Conservation (phyloP, 805 yeast species). For the Monosporozyma unispora region DNA sequence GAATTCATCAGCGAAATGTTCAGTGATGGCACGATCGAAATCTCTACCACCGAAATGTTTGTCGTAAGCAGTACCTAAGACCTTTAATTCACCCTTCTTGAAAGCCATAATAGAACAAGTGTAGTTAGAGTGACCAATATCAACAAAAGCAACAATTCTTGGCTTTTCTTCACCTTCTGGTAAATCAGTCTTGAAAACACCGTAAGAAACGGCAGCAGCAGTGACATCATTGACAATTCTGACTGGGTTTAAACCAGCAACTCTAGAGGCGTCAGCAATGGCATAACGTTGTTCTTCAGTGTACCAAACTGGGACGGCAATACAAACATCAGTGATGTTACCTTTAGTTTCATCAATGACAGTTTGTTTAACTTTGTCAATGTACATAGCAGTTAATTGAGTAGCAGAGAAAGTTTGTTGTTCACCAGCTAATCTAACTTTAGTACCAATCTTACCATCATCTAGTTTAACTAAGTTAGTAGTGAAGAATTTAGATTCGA, state of each 20-base stretch:
- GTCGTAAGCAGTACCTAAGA: conserved; percentile 86
- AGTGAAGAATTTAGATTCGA: conserved; percentile 68
- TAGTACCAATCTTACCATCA: conserved; percentile 72
- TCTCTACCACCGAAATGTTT: conserved; percentile 98
- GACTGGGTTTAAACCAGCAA: conserved; percentile 97
- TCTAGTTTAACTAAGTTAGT: conserved; percentile 59
- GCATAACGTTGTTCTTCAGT: conserved; percentile 95
- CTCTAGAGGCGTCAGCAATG: conserved; percentile 85
- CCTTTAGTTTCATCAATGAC: conserved; percentile 71
- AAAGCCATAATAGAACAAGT: conserved; percentile 83
- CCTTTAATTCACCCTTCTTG: conserved; percentile 93
- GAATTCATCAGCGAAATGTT: conserved; percentile 91
- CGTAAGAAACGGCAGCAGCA: conserved; percentile 98
- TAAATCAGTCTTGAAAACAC: conserved; percentile 93
- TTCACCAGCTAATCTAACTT: conserved; percentile 77
- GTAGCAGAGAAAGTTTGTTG: conserved; percentile 72
- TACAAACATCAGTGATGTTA: conserved; percentile 75
- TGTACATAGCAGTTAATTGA: conserved; percentile 91
- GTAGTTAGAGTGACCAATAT: conserved; percentile 94
- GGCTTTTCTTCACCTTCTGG: conserved; percentile 78
- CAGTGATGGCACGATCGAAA: conserved; percentile 86
- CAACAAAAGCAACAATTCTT: conserved; percentile 85
- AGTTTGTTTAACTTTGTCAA: conserved; percentile 79
- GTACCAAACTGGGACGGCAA: conserved; percentile 97
- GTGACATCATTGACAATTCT: conserved; percentile 96